A percentile compares a stretch with the other conserved stretches of the same genome.
Conservation (phyloP, 345 rosid genomes). For the Erodium maritimum region DNA sequence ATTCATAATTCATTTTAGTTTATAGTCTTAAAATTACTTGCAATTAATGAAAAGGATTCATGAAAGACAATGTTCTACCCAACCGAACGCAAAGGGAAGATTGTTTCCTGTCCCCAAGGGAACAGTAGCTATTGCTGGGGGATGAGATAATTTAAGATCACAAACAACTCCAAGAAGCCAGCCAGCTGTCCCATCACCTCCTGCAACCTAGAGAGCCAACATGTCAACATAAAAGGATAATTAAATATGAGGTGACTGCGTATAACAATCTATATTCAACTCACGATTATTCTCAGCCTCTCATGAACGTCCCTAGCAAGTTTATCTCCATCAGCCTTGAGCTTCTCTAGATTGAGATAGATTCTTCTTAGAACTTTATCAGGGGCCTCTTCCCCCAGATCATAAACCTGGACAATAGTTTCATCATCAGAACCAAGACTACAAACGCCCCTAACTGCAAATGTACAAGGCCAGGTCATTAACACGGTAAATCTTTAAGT, state of each 20-base stretch:
- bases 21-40: neutral
- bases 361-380: constrained; percentile 44
- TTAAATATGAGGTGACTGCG: neutral
- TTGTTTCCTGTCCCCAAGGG: constrained; percentile 98
- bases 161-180: constrained; percentile 96
- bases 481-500: no score
- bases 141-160: constrained; percentile 70
- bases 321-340: constrained; percentile 30
- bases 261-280: constrained; percentile 9
- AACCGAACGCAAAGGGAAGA: constrained; percentile 89
- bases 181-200: constrained; percentile 98
- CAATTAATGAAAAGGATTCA: neutral
- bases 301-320: constrained; percentile 37
- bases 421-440: neutral
- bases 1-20: neutral
- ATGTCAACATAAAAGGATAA: neutral
- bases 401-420: constrained; percentile 46
- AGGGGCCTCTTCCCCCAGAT: constrained; percentile 58
- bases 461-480: neutral
- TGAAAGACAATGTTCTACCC: constrained; percentile 40
- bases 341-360: constrained; percentile 49
- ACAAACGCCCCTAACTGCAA: neutral
- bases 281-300: constrained; percentile 57
- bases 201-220: constrained; percentile 53
- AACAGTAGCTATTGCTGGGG: constrained; percentile 86